Evolutionary conservation across 176 grass and related monocot species (phyloP).

Genomic region (Eragrostis curvula): DNA sequence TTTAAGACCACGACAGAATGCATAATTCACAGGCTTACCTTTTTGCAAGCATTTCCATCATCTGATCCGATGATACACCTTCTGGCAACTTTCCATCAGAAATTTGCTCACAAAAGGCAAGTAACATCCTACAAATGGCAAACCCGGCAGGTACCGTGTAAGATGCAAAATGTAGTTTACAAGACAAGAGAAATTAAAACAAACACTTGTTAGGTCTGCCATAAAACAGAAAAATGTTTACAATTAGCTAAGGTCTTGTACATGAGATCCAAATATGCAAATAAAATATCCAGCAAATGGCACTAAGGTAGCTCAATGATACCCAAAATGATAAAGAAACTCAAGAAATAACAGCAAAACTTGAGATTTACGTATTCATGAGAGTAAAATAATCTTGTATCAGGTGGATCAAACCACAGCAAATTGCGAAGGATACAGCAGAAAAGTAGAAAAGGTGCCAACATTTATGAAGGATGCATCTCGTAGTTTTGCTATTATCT

Average conservation of each 20-base stretch:
- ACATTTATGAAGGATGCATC: not conserved
- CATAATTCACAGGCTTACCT: slow-evolving; percentile 51
- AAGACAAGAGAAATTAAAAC: not conserved
- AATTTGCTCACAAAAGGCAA: slow-evolving; percentile 83
- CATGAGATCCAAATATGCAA: not conserved
- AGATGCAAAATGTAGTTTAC: slow-evolving; percentile 23
- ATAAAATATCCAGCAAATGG: not conserved
- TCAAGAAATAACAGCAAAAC: not conserved
- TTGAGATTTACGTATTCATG: slow-evolving; percentile 16
- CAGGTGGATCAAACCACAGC: not conserved
- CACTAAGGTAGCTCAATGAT: not conserved
- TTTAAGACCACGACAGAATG: slow-evolving; percentile 3
- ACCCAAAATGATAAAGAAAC: not conserved
- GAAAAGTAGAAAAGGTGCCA: not conserved
- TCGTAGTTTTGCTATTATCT: not conserved
- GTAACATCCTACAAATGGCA: slow-evolving; percentile 82
- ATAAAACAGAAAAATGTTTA: not conserved
- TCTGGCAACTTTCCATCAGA: slow-evolving; percentile 55
- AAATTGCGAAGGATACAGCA: slow-evolving; percentile 17
- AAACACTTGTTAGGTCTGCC: not conserved
- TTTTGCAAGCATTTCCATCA: slow-evolving; percentile 75
- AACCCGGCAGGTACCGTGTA: slow-evolving; percentile 25
- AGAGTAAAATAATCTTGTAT: slow-evolving; percentile 6
- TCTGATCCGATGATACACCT: slow-evolving; percentile 58
- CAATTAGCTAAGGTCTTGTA: not conserved